A percentile compares a stretch with the other conserved stretches of the same genome.
These are phyloP conservation scores for Conoideocrella luteorostrata DNA, from an alignment of 2,329 filamentous ascomycete species.

Conservation along the genomic window DNA sequence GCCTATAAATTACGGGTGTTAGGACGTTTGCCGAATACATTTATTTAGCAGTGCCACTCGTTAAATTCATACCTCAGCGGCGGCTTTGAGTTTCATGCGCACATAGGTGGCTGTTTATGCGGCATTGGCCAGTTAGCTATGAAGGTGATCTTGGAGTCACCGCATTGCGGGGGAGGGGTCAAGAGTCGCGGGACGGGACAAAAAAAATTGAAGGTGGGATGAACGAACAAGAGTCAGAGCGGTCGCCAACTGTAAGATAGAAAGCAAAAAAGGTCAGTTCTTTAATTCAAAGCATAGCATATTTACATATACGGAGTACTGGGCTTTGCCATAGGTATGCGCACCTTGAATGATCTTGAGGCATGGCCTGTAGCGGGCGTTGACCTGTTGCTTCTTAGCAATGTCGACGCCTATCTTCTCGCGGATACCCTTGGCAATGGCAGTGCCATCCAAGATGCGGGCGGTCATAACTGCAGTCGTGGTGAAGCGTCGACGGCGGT, in stretches of 20 bases:
- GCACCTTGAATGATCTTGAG: slow-evolving; percentile 92
- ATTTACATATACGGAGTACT: slow-evolving; percentile 8
- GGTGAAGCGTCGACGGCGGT: slow-evolving; percentile 29
- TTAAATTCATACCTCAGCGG: slow-evolving; percentile 62
- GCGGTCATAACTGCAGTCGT: slow-evolving; percentile 67
- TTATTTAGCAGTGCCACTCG: too few relatives aligned
- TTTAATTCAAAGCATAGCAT: slow-evolving; percentile 7
- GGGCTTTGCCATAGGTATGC: slow-evolving; percentile 17
- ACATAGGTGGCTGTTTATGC: slow-evolving; percentile 78
- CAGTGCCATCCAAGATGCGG: slow-evolving; percentile 89
- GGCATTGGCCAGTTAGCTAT: slow-evolving; percentile 10
- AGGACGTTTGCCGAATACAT: too few relatives aligned
- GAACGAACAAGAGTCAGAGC: slow-evolving; percentile 75
- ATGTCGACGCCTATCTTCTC: slow-evolving; percentile 77
- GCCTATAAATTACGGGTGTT: slow-evolving; percentile 55
- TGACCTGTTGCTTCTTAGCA: slow-evolving; percentile 68
- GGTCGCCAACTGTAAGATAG: slow-evolving; percentile 65
- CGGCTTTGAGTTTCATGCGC: slow-evolving; percentile 98
- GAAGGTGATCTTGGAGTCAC: neutral
- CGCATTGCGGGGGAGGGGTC: slow-evolving; percentile 9
- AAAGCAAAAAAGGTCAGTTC: slow-evolving; percentile 17
- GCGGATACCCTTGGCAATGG: slow-evolving; percentile 87
- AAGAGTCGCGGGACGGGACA: neutral
- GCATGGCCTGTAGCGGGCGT: slow-evolving; percentile 81
- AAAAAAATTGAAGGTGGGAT: neutral